These are phyloP conservation scores for Aspergillus leporis DNA, from an alignment of 495 filamentous ascomycete genomes.

Conservation along the genomic window DNA sequence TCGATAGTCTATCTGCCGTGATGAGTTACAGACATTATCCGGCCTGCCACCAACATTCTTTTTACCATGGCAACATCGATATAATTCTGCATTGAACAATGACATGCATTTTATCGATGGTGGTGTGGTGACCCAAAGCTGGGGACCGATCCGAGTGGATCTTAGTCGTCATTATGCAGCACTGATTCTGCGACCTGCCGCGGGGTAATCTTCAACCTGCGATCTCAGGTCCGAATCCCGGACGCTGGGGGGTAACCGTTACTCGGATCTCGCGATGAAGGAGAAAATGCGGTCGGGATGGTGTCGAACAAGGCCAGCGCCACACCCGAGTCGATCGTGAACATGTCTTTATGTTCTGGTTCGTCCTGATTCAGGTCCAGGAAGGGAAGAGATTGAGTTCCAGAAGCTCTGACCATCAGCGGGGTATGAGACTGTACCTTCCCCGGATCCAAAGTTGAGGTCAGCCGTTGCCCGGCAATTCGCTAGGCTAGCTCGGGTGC, in stretches of 20 bases:
- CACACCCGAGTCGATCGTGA: neutral
- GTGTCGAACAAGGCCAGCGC: neutral
- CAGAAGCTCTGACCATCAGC: conserved; percentile 17
- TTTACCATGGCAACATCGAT: neutral
- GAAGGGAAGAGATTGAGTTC: conserved; percentile 9
- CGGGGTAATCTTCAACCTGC: neutral
- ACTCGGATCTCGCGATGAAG: neutral
- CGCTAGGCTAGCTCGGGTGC: conserved; percentile 10
- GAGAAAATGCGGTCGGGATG: neutral
- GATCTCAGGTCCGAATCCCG: neutral
- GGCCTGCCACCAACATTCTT: neutral
- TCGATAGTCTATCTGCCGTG: neutral
- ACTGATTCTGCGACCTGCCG: neutral
- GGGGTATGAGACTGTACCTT: conserved; percentile 2
- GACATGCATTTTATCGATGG: neutral
- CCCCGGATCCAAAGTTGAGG: conserved; percentile 13
- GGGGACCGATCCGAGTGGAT: neutral
- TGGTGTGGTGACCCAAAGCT: conserved; percentile 3
- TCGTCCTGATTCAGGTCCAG: neutral
- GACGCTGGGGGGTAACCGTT: neutral
- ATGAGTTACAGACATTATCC: neutral
- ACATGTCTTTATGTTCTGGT: neutral
- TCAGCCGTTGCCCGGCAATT: conserved; percentile 9
- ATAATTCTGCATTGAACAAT: neutral
- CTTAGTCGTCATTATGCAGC: neutral